A percentile compares a stretch with the other conserved stretches of the same genome.
phyloP scores from a whole-genome alignment of 768 basidiomycete species.

The Pilatotrama ljubarskyi region DNA sequence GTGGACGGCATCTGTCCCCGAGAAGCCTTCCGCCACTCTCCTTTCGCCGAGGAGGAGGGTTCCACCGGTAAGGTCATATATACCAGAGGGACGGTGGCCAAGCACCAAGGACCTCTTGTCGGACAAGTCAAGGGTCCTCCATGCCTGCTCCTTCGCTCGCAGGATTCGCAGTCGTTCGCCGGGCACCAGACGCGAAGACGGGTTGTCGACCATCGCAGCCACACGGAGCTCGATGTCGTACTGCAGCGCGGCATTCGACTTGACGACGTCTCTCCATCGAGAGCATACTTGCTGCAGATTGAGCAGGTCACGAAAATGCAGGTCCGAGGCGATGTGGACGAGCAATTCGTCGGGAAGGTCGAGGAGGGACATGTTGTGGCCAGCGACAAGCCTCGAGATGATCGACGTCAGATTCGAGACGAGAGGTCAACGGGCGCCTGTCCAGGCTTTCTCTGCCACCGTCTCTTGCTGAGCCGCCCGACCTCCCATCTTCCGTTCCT shows the following conservation, averaged over 20 bases:
- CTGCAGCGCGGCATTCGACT: constrained; percentile 11
- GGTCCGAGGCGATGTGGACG: constrained; percentile 13
- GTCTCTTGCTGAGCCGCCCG: not conserved
- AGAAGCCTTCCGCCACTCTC: not conserved
- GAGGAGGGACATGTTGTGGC: constrained; percentile 13
- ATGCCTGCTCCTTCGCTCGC: constrained; percentile 13
- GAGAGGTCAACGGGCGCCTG: not conserved
- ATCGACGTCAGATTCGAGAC: not conserved
- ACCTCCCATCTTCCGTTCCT: not conserved
- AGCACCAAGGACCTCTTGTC: constrained; percentile 9
- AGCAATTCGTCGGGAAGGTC: constrained; percentile 25
- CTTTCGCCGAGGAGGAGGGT: constrained; percentile 26
- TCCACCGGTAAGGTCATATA: constrained; percentile 30
- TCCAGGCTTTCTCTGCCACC: not conserved
- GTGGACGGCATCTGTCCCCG: constrained; percentile 15
- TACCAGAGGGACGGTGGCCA: constrained; percentile 22
- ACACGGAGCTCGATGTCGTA: constrained; percentile 19
- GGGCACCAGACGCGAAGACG: constrained; percentile 14
- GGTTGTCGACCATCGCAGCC: constrained; percentile 20
- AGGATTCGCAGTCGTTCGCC: constrained; percentile 18
- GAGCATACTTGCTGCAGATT: constrained; percentile 2
- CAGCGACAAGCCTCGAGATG: not conserved
- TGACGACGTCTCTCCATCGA: constrained; percentile 7
- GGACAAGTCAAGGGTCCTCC: constrained; percentile 13
- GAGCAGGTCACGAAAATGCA: not conserved